Percentiles rank a stretch among this genome's conserved stretches.
Conservation (phyloP, 441 rosid genomes). For the Jatropha podagrica region DNA sequence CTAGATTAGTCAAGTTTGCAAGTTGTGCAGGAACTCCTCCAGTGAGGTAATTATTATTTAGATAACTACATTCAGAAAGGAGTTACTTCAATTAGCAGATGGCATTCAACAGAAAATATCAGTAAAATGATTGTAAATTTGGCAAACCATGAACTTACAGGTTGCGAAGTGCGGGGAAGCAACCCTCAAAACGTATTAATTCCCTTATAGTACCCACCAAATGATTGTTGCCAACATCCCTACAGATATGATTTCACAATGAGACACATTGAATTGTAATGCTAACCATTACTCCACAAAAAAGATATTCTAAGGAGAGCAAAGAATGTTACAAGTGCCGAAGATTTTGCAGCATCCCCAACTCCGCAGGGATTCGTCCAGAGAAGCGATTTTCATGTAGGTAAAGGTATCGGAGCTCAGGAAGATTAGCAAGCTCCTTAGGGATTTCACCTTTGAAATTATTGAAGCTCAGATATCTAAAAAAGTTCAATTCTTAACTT, state of each 20-base stretch:
- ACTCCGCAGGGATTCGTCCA: constrained; percentile 84
- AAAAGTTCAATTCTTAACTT: constrained; percentile 14
- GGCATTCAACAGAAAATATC: neutral
- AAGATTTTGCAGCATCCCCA: constrained; percentile 80
- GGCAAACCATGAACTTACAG: constrained; percentile 49
- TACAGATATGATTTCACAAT: constrained; percentile 25
- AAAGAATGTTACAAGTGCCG: constrained; percentile 67
- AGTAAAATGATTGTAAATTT: constrained; percentile 12
- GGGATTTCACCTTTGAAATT: constrained; percentile 97
- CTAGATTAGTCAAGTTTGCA: constrained; percentile 84
- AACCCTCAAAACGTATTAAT: constrained; percentile 84
- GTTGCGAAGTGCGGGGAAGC: constrained; percentile 88
- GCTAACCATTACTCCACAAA: neutral
- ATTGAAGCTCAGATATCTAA: constrained; percentile 89
- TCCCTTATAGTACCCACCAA: constrained; percentile 93
- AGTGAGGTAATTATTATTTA: constrained; percentile 86
- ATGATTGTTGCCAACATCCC: constrained; percentile 96
- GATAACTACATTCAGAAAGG: constrained; percentile 43
- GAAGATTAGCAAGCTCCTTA: constrained; percentile 81
- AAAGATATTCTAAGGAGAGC: neutral
- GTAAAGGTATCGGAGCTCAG: constrained; percentile 87
- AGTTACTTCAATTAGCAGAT: neutral
- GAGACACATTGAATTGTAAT: neutral
- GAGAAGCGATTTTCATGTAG: constrained; percentile 91
- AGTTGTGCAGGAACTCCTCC: constrained; percentile 97